Conservation (phyloP, 345 rosid species). For the Hibiscus trionum region DNA sequence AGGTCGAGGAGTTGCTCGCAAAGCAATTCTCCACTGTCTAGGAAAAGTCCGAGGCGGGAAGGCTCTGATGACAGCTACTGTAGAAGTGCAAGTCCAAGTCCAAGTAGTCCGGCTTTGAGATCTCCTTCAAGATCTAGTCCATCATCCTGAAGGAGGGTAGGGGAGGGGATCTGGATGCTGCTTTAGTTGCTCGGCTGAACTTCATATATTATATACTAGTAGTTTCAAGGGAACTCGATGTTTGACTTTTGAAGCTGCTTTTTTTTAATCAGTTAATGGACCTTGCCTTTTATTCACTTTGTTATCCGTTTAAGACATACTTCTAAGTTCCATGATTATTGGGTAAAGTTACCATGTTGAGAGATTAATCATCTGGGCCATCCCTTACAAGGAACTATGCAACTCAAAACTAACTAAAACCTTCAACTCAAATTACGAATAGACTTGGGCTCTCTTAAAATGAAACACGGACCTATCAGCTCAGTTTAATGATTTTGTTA, state of each 20-base stretch:
- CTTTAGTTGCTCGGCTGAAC: neutral
- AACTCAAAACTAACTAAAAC: no score
- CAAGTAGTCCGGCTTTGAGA: slow-evolving; percentile 56
- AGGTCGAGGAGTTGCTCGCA: neutral
- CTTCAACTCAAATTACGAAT: no score
- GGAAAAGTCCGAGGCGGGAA: slow-evolving; percentile 15
- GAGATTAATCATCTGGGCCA: no score
- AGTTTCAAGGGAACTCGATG: neutral
- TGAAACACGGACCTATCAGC: no score
- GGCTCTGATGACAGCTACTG: slow-evolving; percentile 22
- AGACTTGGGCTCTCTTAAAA: no score
- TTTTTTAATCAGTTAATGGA: neutral
- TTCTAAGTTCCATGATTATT: no score
- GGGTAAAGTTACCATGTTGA: no score
- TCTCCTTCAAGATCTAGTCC: slow-evolving; percentile 44
- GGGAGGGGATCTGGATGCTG: neutral
- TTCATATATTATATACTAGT: neutral
- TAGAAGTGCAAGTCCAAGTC: slow-evolving; percentile 27
- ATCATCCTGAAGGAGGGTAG: slow-evolving; percentile 7
- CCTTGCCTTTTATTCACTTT: no score
- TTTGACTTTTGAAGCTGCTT: neutral
- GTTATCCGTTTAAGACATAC: no score
- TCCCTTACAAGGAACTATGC: no score
- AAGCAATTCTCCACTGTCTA: slow-evolving; percentile 29
- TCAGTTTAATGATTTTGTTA: no score